Evolutionary conservation across 129 eudicot genomes (phyloP).

Genomic region (Kitagawia praeruptora): DNA sequence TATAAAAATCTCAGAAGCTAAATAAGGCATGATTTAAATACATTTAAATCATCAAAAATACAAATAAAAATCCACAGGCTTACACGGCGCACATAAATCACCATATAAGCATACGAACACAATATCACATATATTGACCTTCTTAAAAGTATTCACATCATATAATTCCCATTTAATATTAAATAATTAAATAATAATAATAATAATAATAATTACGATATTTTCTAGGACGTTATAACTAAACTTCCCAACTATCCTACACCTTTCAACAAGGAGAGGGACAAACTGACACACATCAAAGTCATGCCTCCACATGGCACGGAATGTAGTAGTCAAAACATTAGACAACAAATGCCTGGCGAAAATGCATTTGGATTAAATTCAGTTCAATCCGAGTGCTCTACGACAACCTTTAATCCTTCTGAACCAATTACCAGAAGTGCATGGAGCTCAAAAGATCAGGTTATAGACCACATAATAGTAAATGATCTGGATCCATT

Average conservation of each 20-base stretch:
- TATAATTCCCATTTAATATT: no score
- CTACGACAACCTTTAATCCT: conserved; percentile 22
- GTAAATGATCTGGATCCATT: conserved; percentile 25
- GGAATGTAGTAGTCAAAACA: neutral
- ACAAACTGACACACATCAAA: conserved; percentile 16
- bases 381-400: conserved; percentile 24
- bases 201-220: no score
- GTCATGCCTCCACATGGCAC: conserved; percentile 8
- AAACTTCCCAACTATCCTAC: conserved; percentile 20
- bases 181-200: no score
- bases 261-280: conserved; percentile 35
- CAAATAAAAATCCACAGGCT: no score
- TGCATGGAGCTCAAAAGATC: conserved; percentile 36
- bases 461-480: conserved; percentile 24
- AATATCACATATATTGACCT: no score
- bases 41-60: no score
- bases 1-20: no score
- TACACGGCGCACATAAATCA: no score
- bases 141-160: no score
- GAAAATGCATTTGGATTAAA: conserved; percentile 18
- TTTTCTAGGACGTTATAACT: no score
- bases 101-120: no score
- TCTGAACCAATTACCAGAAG: conserved; percentile 32
- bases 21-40: no score
- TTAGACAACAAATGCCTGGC: conserved; percentile 6